These are phyloP conservation scores for Paraurostyla sp. DNA, from an alignment of 73 alveolate species.

Conservation along the genomic window DNA sequence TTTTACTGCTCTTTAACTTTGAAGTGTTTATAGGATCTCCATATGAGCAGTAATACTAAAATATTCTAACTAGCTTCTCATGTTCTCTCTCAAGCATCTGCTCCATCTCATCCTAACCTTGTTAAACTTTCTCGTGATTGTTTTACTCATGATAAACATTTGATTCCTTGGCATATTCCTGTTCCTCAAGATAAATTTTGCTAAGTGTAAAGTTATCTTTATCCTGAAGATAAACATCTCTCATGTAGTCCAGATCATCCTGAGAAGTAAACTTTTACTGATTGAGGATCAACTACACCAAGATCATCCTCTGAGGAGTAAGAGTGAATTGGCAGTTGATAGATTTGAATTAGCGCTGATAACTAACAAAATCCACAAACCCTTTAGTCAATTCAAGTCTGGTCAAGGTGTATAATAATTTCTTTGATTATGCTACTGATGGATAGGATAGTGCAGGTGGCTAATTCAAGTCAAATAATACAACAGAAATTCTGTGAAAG, in stretches of 20 bases:
- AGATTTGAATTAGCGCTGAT: slow-evolving; percentile 14
- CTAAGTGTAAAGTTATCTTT: background rate
- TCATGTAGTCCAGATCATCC: background rate
- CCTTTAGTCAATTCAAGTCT: slow-evolving; percentile 46
- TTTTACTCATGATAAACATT: background rate
- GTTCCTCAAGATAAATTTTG: background rate
- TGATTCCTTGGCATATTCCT: background rate
- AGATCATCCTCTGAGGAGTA: background rate
- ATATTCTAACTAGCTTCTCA: slow-evolving; percentile 60
- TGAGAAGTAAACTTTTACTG: background rate
- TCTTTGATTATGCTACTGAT: background rate
- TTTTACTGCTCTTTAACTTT: slow-evolving; percentile 68
- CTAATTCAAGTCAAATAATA: no score
- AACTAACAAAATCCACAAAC: background rate
- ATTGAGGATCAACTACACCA: background rate
- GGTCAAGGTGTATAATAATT: background rate
- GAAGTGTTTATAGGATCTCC: slow-evolving; percentile 77
- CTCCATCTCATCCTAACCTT: background rate
- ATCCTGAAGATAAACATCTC: slow-evolving; percentile 7
- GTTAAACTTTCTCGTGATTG: background rate
- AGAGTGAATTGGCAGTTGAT: background rate
- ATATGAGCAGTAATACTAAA: slow-evolving; percentile 73
- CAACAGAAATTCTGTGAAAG: background rate
- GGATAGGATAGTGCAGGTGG: no score
- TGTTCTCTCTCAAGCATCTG: background rate